Base-by-base conservation (phyloP, 2,329 filamentous ascomycete genomes). In the Colletotrichum sp. region DNA sequence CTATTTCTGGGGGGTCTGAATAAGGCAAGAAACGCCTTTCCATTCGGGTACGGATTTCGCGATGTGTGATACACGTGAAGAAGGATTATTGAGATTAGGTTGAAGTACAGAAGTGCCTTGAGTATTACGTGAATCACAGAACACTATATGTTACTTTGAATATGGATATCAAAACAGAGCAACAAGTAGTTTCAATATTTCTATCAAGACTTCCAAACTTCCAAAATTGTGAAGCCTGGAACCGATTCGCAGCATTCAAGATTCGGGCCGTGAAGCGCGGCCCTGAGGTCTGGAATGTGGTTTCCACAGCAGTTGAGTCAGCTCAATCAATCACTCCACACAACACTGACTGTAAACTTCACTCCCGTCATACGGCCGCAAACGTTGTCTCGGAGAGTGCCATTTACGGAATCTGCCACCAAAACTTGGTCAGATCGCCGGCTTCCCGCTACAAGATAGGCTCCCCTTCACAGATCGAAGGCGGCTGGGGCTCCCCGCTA, bases 341-440 rank as follows among this genome's bases (percentile, higher is more conserved):
- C 24, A 8, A 26, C 6, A 24, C 28, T 69, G 69, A 71, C 72
- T 21, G 32, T 18, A 36, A 18, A 7, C 8, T 18, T 8, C 36
- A 5, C 34, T 28, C 16, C 8, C 36, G 10, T 9, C 16, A 44
- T 73, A 69, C 73, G 70, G 64, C 74, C 70, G 74, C 70, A 76
- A 76, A 73, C 74, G 64, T 55, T 69, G 64, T 76, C 74, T 65
- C 70, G 34, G 70, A 65, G 57, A 32, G 44, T 32, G 21, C 70
- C 64, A 69, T 64, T 65, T 59, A 64, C 57, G 64, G 70, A 74
- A 65, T 18, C 24, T 52, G 3, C 59, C 65, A 52, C 13, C 49
- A n/a, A 18, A 30, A 16, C 32, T n/a, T 24, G 64, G 28, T 59
- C 44, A 24, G 59, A 36, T 36, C 44, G 8, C 52, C 64, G 49